These are phyloP conservation scores for Diaporthe caulivora DNA, from an alignment of 2,329 filamentous ascomycete genomes.

Conservation along the genomic window DNA sequence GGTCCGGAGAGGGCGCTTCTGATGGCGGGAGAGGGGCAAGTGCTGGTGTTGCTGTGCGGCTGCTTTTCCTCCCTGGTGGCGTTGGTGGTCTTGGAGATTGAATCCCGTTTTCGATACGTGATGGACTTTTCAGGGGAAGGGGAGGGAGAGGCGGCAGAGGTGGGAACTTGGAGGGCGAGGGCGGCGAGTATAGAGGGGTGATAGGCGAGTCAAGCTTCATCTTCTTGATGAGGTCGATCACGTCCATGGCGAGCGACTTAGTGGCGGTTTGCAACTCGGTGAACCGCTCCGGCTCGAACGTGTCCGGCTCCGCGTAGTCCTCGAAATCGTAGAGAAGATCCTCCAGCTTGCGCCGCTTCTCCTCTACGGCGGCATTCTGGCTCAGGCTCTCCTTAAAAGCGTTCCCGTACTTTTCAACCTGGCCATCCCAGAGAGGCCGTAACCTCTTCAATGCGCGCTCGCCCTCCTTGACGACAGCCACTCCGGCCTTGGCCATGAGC, in stretches of 20 bases:
- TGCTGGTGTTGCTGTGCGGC: neutral
- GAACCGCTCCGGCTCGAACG: conserved; percentile 53
- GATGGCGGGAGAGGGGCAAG: neutral
- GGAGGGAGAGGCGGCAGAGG: conserved; percentile 46
- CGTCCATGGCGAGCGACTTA: conserved; percentile 55
- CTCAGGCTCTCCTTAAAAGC: conserved; percentile 51
- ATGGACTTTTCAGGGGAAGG: neutral
- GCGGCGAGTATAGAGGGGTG: conserved; percentile 31
- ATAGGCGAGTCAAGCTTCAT: conserved; percentile 46
- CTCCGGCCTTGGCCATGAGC: conserved; percentile 50
- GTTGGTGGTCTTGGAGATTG: conserved; percentile 12
- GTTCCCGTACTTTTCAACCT: conserved; percentile 52
- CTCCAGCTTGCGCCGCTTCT: conserved; percentile 34
- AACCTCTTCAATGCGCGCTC: conserved; percentile 54
- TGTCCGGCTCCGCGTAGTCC: conserved; percentile 54
- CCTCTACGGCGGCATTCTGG: conserved; percentile 47
- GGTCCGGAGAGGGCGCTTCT: conserved; percentile 20
- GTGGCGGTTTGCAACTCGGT: conserved; percentile 54
- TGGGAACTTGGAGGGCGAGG: conserved; percentile 42
- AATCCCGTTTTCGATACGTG: neutral
- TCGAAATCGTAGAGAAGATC: conserved; percentile 59
- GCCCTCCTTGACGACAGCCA: conserved; percentile 46
- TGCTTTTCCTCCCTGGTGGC: conserved; percentile 1
- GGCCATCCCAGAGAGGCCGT: conserved; percentile 53
- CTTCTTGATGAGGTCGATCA: conserved; percentile 52